Base-by-base conservation (phyloP, 148 eudicot genomes). In the Dysphania ambrosioides region DNA sequence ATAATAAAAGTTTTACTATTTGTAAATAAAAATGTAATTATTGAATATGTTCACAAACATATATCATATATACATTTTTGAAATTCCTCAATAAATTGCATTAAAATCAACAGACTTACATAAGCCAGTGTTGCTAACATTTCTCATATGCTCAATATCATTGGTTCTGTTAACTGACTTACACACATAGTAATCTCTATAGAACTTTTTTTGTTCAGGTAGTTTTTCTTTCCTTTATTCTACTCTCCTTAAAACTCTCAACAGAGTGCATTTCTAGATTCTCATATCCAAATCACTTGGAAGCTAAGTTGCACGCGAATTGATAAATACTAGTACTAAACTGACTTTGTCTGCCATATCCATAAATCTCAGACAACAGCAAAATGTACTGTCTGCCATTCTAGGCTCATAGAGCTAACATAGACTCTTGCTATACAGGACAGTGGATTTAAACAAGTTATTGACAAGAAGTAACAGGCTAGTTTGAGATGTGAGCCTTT, bases 401-500 rank as follows among this genome's bases (percentile, higher is more conserved):
- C 44, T 74, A 51, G 35, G n/a, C 30, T 74, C 34, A 29, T 77
- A 41, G 24, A 53, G 30, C n/a, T n/a, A 34, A 23, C n/a, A 59
- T 6, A 51, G 36, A 63, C 34, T n/a, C 0, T 6, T 18, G 19
- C 8, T 23, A 57, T 36, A 53, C 9, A 32, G 8, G 40, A 26
- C 35, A 72, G n/a, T 16, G 42, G 24, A 24, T 66, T 59, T 19
- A 47, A 35, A 24, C 42, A 35, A 34, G 57, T n/a, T 13, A 59
- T 31, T 23, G 31, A 30, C 21, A 34, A 19, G 64, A 32, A n/a
- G 10, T 38, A 27, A 40, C 75, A 62, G 13, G 64, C 35, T 3
- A 73, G 51, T 59, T 49, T 24, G 64, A 66, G 36, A 72, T 16
- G 34, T 2, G 44, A 78, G 60, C 27, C 49, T 62, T 68, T 60